These are phyloP conservation scores for Trichaptum fuscoviolaceum DNA, from an alignment of 768 basidiomycete species.

Conservation along the genomic window DNA sequence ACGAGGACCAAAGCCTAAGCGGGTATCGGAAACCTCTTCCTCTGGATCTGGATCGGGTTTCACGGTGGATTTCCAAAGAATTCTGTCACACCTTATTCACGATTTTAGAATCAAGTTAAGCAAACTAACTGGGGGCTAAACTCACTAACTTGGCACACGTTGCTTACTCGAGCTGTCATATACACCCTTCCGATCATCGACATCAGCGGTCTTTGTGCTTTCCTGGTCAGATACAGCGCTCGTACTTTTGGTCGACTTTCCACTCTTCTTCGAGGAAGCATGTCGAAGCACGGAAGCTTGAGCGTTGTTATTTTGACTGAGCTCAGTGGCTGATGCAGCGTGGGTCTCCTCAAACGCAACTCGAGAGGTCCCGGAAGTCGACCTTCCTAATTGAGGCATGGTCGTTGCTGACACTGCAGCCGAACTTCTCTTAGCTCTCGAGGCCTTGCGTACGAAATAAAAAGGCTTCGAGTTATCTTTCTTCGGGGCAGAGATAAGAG, in stretches of 20 bases:
- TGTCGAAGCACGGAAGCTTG: not conserved
- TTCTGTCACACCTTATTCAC: slow-evolving; percentile 70
- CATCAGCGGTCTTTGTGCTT: slow-evolving; percentile 31
- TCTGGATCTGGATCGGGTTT: slow-evolving; percentile 39
- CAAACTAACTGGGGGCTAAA: slow-evolving; percentile 8
- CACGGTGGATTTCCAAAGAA: slow-evolving; percentile 75
- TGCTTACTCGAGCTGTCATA: slow-evolving; percentile 80
- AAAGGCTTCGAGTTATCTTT: not conserved
- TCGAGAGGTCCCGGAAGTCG: slow-evolving; percentile 7
- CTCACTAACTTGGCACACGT: slow-evolving; percentile 81
- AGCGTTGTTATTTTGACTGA: not conserved
- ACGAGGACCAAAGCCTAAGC: slow-evolving; percentile 35
- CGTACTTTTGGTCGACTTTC: not conserved
- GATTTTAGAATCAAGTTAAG: slow-evolving; percentile 1
- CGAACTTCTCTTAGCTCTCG: not conserved
- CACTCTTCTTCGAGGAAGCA: not conserved
- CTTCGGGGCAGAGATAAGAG: slow-evolving; percentile 31
- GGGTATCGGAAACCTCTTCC: slow-evolving; percentile 28
- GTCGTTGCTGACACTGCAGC: slow-evolving; percentile 5
- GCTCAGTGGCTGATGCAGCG: not conserved
- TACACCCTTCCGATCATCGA: slow-evolving; percentile 53
- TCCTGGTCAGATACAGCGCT: slow-evolving; percentile 12
- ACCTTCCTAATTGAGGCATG: slow-evolving; percentile 3
- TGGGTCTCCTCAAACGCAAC: not conserved
- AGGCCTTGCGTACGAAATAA: not conserved